These are phyloP conservation scores for Irpex sp. DNA, from an alignment of 1,284 basidiomycete genomes.

Conservation along the genomic window DNA sequence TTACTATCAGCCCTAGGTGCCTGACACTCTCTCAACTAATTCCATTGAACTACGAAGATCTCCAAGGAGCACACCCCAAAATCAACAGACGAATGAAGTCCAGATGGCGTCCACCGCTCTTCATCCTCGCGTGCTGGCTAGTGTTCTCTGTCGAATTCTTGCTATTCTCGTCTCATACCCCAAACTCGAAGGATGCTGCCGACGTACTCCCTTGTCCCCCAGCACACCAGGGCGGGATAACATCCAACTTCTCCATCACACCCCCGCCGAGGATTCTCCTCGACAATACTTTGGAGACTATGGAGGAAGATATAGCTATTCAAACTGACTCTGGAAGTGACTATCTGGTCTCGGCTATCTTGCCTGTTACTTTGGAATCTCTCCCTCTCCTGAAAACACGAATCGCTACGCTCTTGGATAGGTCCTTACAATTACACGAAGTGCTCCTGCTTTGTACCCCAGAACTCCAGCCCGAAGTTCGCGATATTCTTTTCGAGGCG, in stretches of 20 bases:
- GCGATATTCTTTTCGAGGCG: slow-evolving; percentile 29
- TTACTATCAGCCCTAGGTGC: no score
- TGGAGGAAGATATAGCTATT: no score
- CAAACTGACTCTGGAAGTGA: neutral
- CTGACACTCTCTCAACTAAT: no score
- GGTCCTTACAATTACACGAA: slow-evolving; percentile 32
- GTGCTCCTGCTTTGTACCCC: slow-evolving; percentile 45
- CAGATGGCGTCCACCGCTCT: neutral
- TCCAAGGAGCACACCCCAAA: neutral
- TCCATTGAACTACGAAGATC: neutral
- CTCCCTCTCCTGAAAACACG: slow-evolving; percentile 22
- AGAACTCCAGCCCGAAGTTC: slow-evolving; percentile 28
- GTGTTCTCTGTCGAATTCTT: neutral
- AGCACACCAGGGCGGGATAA: neutral
- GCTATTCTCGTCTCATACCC: neutral
- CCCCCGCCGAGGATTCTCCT: neutral
- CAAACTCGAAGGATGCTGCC: neutral
- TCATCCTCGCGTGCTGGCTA: neutral
- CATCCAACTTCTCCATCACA: neutral
- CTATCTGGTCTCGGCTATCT: slow-evolving; percentile 35
- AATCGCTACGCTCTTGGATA: slow-evolving; percentile 31
- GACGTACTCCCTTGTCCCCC: neutral
- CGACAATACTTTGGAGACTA: neutral
- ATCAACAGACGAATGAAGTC: neutral
- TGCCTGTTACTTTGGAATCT: slow-evolving; percentile 40